A percentile compares a stretch with the other conserved stretches of the same genome.
These are phyloP conservation scores for Sclerotinia sclerotiorum DNA, from an alignment of 2,329 filamentous ascomycete species.

Conservation along the genomic window DNA sequence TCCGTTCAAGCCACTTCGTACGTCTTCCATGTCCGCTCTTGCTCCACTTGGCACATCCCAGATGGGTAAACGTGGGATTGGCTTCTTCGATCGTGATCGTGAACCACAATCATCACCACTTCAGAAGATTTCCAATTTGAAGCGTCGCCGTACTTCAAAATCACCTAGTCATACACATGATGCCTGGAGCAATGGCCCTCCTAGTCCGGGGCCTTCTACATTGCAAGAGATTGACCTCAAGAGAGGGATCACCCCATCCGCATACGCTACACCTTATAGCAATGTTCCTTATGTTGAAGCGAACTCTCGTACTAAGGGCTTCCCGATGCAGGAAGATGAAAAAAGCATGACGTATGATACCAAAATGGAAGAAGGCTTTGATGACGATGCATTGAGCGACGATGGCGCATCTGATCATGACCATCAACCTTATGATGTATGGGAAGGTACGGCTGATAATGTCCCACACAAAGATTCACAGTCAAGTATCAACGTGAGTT, in stretches of 20 bases:
- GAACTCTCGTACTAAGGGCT: slow-evolving; percentile 21
- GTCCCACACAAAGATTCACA: not conserved
- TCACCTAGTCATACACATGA: slow-evolving; percentile 56
- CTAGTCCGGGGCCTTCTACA: slow-evolving; percentile 34
- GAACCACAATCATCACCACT: slow-evolving; percentile 34
- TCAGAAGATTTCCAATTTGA: slow-evolving; percentile 26
- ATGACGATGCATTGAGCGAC: slow-evolving; percentile 31
- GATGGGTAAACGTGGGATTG: slow-evolving; percentile 47
- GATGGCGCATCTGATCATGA: not conserved
- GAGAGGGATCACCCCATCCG: slow-evolving; percentile 57
- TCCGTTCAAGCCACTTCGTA: slow-evolving; percentile 51
- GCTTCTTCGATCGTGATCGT: slow-evolving; percentile 44
- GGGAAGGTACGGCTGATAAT: slow-evolving; percentile 25
- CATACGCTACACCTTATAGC: slow-evolving; percentile 75
- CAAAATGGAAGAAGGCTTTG: slow-evolving; percentile 33
- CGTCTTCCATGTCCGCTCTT: slow-evolving; percentile 52
- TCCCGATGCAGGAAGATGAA: slow-evolving; percentile 27
- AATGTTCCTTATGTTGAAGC: slow-evolving; percentile 49
- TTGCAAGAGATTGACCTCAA: slow-evolving; percentile 35
- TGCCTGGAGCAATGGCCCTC: slow-evolving; percentile 49
- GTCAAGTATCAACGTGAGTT: slow-evolving; percentile 8
- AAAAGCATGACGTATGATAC: slow-evolving; percentile 35
- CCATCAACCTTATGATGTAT: slow-evolving; percentile 22
- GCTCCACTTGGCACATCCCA: slow-evolving; percentile 44
- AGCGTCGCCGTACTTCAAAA: slow-evolving; percentile 47